These are phyloP conservation scores for Fraxinus greggii DNA, from an alignment of 305 asterid genomes.

Conservation along the genomic window DNA sequence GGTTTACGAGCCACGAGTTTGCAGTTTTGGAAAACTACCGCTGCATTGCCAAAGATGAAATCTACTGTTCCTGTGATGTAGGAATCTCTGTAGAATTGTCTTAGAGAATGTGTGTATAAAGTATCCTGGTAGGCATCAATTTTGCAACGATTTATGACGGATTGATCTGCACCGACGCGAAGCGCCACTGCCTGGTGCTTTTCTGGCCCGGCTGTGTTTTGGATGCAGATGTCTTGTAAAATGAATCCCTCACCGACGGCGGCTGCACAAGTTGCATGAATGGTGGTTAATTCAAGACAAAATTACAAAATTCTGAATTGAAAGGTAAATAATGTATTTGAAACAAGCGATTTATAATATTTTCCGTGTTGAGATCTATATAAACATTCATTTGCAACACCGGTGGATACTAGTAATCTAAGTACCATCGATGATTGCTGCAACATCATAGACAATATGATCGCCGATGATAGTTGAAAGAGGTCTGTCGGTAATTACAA, in stretches of 20 bases:
- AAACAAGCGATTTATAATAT: not conserved
- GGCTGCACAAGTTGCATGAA: slow-evolving; percentile 31
- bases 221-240: slow-evolving; percentile 49
- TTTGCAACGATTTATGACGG: slow-evolving; percentile 52
- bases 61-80: slow-evolving; percentile 49
- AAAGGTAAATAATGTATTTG: not conserved
- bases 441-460: no score
- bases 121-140: slow-evolving; percentile 61
- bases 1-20: slow-evolving; percentile 39
- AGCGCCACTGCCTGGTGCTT: slow-evolving; percentile 71
- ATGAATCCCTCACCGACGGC: slow-evolving; percentile 51
- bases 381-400: not conserved
- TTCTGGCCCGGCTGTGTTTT: slow-evolving; percentile 67
- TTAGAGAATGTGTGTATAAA: slow-evolving; percentile 43
- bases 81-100: slow-evolving; percentile 58
- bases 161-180: slow-evolving; percentile 48
- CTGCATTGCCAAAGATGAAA: slow-evolving; percentile 63
- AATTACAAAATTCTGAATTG: not conserved
- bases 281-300: not conserved
- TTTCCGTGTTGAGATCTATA: not conserved
- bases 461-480: not conserved
- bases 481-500: not conserved
- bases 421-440: no score
- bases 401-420: no score
- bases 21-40: slow-evolving; percentile 51